Base-by-base conservation (phyloP, 164 flowering plant species). In the Stephania cephalantha region DNA sequence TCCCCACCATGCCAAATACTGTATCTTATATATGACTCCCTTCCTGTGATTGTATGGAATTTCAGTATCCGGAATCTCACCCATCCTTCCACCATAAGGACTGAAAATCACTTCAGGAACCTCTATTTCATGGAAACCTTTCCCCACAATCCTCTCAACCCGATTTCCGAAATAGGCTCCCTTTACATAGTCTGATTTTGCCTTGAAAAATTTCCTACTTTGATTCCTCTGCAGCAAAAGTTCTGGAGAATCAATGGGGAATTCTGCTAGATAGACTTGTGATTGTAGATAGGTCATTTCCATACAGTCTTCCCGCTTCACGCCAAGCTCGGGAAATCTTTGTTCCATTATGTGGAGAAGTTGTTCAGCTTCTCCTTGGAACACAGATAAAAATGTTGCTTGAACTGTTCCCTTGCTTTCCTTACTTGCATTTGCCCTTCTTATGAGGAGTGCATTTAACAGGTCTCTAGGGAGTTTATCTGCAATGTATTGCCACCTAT, bases 21-120 rank as follows among this genome's bases (percentile, higher is more conserved):
- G 79, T 45, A 80, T 73, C 8, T 73, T 76, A 70, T 68, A 76
- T 52, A 76, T 18, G 53, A 44, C 61, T 69, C 71, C 71, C 15
- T 11, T 48, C 44, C 71, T 69, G 35, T 69, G 71, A 35, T 46
- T 46, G 46, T 35, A 69, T 69, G 71, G 71, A 12, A 44, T 69
- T 8, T 35, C 2, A 4, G 46, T 13, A 29, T 69, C 50, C 15
- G 53, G 42, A 31, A 69, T 69, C 50, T 69, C 48, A 69, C 71
- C 18, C 46, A 69, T 42, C 46, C 71, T 69, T 31, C 71, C 71
- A 31, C 71, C 71, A 35, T 29, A 31, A 31, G 71, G 71, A 29
- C 15, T n/a, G 48, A 35, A 69, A 31, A 69, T 31, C 71, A 69
- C 13, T 2, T 29, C 17, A 7, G 13, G 15, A 29, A n/a, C 44